Evolutionary conservation across 768 basidiomycete genomes (phyloP).

Genomic region (Pleurotus pulmonarius): DNA sequence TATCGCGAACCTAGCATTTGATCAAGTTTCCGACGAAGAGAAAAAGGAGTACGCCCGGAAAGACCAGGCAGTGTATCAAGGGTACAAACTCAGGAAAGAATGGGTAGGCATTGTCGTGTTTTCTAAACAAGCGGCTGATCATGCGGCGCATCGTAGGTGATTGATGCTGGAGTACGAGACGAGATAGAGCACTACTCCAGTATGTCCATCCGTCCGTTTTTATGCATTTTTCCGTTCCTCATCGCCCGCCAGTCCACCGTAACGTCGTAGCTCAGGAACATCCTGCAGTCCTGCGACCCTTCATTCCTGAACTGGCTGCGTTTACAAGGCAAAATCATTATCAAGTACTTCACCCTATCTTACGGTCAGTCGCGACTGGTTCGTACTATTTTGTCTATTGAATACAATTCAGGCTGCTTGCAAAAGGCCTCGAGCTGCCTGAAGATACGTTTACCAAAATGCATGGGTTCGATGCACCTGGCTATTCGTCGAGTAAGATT

Average conservation of each 20-base stretch:
- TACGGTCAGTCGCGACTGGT: slow-evolving; percentile 27
- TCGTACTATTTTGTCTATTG: neutral
- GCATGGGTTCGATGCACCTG: slow-evolving; percentile 37
- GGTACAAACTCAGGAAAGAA: slow-evolving; percentile 49
- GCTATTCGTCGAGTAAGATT: slow-evolving; percentile 38
- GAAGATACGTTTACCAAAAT: slow-evolving; percentile 48
- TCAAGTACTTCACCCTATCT: slow-evolving; percentile 44
- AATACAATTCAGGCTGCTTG: slow-evolving; percentile 35
- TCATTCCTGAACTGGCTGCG: slow-evolving; percentile 47
- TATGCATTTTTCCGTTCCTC: neutral
- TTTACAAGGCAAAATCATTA: slow-evolving; percentile 51
- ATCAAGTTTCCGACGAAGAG: slow-evolving; percentile 35
- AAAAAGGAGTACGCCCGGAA: slow-evolving; percentile 35
- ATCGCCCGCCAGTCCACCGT: slow-evolving; percentile 38
- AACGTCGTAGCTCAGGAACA: slow-evolving; percentile 44
- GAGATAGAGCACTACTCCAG: slow-evolving; percentile 43
- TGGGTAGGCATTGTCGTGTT: slow-evolving; percentile 29
- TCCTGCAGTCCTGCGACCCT: slow-evolving; percentile 44
- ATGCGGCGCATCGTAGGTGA: slow-evolving; percentile 22
- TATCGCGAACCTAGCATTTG: slow-evolving; percentile 42
- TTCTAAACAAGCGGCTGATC: neutral
- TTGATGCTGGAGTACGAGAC: slow-evolving; percentile 37
- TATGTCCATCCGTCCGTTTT: slow-evolving; percentile 13
- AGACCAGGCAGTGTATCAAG: slow-evolving; percentile 43
- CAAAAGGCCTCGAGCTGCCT: slow-evolving; percentile 49